Base-by-base conservation (phyloP, 306 rosid genomes). In the Vicia sativa region DNA sequence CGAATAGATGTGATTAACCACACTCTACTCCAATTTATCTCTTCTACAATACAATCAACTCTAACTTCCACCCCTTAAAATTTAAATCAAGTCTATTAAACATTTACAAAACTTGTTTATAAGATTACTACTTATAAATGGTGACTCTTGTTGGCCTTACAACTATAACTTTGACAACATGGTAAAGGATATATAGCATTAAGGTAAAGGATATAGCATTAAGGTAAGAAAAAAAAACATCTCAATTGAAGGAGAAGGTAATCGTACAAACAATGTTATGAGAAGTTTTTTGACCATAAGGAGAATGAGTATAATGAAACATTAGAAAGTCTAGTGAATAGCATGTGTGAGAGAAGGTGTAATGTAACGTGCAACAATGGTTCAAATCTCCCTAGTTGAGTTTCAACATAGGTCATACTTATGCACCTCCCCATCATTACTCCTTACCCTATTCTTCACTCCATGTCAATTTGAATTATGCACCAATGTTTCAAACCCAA, bases 361-460 rank as follows among this genome's bases (percentile, higher is more conserved):
- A 34, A 21, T 71, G 66, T 76, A 67, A 41, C 77, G 70, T 81
- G 81, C 72, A 11, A 63, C 63, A 74, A 74, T 59, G 80, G 85
- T 63, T 74, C 50, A 74, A 76, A 70, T 78, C 75, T n/a, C 79
- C 72, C 79, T 77, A 54, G 70, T 70, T 83, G 70, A 77, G 78
- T 61, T 73, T 80, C 74, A 48, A 67, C 79, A 53, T 71, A 74
- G 70, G 76, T 77, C 79, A 80, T 65, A 77, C 80, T 65, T 54
- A 34, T 61, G 35, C 82, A 58, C 6, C 82, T 55, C 15, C 73
- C 82, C 80, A 80, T 80, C 77, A 79, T 79, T 71, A 74, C 77
- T 53, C 62, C 63, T 62, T 79, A 77, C 73, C 77, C 76, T 68
- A 50, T 69, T 12, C 46, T 63, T 71, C 73, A 58, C 75, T 71